Base-by-base conservation (phyloP, 177 flowering plant genomes). In the Tripterygium wilfordii region DNA sequence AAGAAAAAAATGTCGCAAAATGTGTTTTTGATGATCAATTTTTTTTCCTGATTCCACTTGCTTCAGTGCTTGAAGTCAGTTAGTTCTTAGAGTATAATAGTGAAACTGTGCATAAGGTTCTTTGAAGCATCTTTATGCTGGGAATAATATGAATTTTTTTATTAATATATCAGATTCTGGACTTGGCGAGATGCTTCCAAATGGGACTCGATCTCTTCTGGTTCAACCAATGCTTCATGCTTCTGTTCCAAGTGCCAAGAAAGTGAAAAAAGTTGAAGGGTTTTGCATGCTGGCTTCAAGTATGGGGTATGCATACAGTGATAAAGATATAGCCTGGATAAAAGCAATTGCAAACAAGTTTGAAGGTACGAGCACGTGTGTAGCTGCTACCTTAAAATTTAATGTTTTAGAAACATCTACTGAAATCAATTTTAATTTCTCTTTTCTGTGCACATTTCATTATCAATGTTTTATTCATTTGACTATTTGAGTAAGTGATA, bases 291-390 rank as follows among this genome's bases (percentile, higher is more conserved):
- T 88, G 65, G 84, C 80, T 56, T 83, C 95, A 20, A 78, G 74
- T 58, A 65, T 66, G 51, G 62, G 61, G 39, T 83, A 79, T 69
- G 89, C 86, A 24, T 89, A 66, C 59, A 64, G 63, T 49, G 75
- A 76, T 15, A 85, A 69, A 67, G 90, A 85, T 54, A 75, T 63
- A 63, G 79, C 79, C 32, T 88, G 94, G 90, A 72, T 78, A 58
- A 57, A 33, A 72, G 90, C 82, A 22, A 30, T 85, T 47, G 72
- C 84, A 5, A 72, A 69, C 60, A 86, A 86, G 61, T 74, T 77
- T 62, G 48, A 64, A 57, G 74, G 78, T 68, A 60, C 42, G 60
- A 30, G 4, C 13, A 10, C n/a, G 5, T 37, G 8, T 17, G 38
- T 18, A 14, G 13, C 30, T 30, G 31, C 45, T 26, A 23, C 21